Conservation (phyloP, 192 early-diverging fungal species). For the Coemansia sp. region DNA sequence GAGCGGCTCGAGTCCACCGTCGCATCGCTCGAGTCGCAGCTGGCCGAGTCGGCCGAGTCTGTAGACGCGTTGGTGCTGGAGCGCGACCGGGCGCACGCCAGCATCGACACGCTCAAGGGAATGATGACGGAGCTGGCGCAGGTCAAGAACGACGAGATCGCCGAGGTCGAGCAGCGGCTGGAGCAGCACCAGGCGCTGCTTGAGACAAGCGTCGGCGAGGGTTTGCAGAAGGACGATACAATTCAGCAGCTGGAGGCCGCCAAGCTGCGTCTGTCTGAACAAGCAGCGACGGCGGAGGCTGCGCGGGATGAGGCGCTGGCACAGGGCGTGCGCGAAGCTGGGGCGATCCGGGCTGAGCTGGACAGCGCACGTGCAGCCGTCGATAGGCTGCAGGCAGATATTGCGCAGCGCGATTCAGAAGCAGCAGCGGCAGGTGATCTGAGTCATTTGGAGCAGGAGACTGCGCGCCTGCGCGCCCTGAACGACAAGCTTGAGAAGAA, state of each 20-base stretch:
- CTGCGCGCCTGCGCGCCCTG: slow-evolving; percentile 11
- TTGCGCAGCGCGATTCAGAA: slow-evolving; percentile 5
- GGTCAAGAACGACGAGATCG: slow-evolving; percentile 42
- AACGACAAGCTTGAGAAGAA: slow-evolving; percentile 48
- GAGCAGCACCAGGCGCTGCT: slow-evolving; percentile 18
- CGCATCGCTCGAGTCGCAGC: slow-evolving; percentile 4
- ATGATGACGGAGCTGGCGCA: slow-evolving; percentile 51
- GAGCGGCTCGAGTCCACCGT: not conserved
- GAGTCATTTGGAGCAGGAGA: slow-evolving; percentile 15
- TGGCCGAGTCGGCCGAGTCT: slow-evolving; percentile 1
- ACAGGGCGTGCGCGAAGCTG: not conserved
- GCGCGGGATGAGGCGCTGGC: not conserved
- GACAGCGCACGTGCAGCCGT: not conserved
- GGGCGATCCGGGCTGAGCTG: slow-evolving; percentile 5
- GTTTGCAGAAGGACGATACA: slow-evolving; percentile 31
- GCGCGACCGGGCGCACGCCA: slow-evolving; percentile 18
- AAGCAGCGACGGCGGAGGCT: not conserved
- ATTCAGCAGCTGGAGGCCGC: slow-evolving; percentile 19
- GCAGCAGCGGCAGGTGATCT: slow-evolving; percentile 12
- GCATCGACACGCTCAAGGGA: slow-evolving; percentile 29
- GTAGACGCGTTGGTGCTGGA: slow-evolving; percentile 10
- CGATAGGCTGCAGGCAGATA: slow-evolving; percentile 9
- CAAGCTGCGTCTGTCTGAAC: slow-evolving; percentile 4
- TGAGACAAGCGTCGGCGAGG: slow-evolving; percentile 24
- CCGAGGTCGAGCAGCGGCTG: slow-evolving; percentile 24